Percentiles rank a stretch among this genome's conserved stretches.
These are phyloP conservation scores for Trichocomaceae sp. DNA, from an alignment of 2,329 filamentous ascomycete species.

Conservation along the genomic window DNA sequence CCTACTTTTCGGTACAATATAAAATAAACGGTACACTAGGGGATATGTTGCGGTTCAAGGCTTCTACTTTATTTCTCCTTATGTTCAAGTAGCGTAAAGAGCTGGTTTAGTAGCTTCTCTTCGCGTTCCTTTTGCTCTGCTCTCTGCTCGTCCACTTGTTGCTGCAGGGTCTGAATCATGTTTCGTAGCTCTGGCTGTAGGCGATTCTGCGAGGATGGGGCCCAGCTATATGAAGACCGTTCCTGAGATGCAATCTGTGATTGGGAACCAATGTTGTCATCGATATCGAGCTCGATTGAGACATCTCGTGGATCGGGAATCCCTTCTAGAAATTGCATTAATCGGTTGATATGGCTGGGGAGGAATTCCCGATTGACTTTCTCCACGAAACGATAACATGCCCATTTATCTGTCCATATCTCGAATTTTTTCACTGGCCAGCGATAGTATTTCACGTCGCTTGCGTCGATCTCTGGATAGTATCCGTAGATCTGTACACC, in stretches of 20 bases:
- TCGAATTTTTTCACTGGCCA: background rate
- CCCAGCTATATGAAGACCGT: background rate
- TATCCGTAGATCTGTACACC: slow-evolving; percentile 21
- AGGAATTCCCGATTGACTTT: background rate
- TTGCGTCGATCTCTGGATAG: slow-evolving; percentile 17
- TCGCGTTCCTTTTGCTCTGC: background rate
- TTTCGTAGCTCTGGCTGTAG: slow-evolving; percentile 1
- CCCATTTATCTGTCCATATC: slow-evolving; percentile 1
- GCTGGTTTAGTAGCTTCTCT: background rate
- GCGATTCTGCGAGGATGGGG: background rate
- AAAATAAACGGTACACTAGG: too few relatives aligned
- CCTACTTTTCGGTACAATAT: too few relatives aligned
- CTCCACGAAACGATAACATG: slow-evolving; percentile 1
- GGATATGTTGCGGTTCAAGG: background rate
- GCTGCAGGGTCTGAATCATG: background rate
- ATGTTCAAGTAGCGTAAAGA: background rate
- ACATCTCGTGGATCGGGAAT: background rate
- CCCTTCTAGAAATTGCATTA: background rate
- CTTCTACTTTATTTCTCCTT: background rate
- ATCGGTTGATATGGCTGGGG: background rate
- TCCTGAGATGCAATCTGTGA: background rate
- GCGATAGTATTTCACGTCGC: slow-evolving; percentile 10
- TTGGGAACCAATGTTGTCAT: background rate
- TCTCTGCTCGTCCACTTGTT: background rate
- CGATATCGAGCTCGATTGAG: background rate